Evolutionary conservation across 495 filamentous ascomycete genomes (phyloP).

Genomic region (Penicillium robsamsonii): DNA sequence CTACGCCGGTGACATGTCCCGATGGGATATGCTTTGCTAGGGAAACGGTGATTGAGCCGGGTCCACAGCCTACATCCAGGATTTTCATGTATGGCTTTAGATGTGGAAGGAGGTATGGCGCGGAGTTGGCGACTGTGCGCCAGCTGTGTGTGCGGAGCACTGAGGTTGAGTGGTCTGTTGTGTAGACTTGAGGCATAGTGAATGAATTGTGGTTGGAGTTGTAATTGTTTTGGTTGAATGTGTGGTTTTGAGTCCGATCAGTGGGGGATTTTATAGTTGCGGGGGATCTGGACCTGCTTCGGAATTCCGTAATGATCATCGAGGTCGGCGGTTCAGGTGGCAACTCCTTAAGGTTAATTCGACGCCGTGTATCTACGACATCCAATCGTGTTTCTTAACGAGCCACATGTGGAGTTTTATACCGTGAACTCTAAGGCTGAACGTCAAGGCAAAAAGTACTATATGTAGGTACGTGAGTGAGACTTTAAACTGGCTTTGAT

Average conservation of each 20-base stretch:
- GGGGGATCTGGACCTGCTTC: slow-evolving; percentile 15
- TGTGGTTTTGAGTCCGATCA: not conserved
- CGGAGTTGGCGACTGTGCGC: slow-evolving; percentile 53
- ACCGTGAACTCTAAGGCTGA: not conserved
- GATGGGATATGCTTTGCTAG: slow-evolving; percentile 46
- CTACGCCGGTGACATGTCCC: slow-evolving; percentile 49
- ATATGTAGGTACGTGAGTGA: not conserved
- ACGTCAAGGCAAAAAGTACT: not conserved
- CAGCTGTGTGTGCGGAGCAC: slow-evolving; percentile 50
- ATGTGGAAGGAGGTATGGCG: slow-evolving; percentile 50
- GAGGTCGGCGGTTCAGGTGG: not conserved
- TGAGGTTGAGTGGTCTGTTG: slow-evolving; percentile 48
- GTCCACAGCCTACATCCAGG: slow-evolving; percentile 60
- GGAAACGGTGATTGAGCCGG: slow-evolving; percentile 56
- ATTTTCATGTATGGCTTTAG: slow-evolving; percentile 45
- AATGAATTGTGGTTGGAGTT: not conserved
- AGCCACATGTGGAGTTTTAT: not conserved
- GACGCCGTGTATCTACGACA: not conserved
- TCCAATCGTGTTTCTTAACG: not conserved
- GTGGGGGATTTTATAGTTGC: slow-evolving; percentile 3
- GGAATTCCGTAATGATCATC: slow-evolving; percentile 6
- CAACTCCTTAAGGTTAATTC: not conserved
- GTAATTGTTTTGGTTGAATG: not conserved
- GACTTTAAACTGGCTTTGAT: not conserved
- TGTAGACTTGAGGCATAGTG: slow-evolving; percentile 36